Conservation (phyloP, 108 stramenopile genomes). For the Skeletonema grethae region DNA sequence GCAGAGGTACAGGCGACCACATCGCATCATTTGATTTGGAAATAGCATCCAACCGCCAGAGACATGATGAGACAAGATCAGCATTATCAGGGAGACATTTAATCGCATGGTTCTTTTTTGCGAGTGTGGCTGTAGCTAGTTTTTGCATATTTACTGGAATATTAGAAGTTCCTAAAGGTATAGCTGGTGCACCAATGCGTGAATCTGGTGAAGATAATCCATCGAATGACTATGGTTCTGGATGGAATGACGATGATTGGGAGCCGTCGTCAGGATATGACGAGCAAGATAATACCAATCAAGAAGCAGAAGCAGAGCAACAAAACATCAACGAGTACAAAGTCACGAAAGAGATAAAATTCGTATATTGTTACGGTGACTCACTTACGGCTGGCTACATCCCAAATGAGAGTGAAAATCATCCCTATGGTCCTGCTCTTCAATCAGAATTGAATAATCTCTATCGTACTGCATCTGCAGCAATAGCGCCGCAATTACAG, state of each 20-base stretch:
- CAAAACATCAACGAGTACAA: neutral
- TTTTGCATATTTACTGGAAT: neutral
- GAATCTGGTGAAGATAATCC: neutral
- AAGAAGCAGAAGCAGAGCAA: neutral
- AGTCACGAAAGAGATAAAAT: neutral
- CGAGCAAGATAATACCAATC: neutral
- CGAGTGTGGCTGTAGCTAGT: neutral
- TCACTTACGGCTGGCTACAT: slow-evolving; percentile 72
- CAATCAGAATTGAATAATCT: slow-evolving; percentile 39
- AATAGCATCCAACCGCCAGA: neutral
- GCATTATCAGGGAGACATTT: neutral
- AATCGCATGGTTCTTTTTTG: neutral
- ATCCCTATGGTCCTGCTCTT: slow-evolving; percentile 70
- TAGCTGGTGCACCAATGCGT: neutral
- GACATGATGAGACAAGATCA: neutral
- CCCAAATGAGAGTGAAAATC: slow-evolving; percentile 30
- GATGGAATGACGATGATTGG: neutral
- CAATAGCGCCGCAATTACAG: neutral
- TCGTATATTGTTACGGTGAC: slow-evolving; percentile 75
- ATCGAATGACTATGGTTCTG: neutral
- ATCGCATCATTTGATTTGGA: neutral
- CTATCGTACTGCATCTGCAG: neutral
- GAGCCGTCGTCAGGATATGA: neutral
- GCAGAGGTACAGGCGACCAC: neutral
- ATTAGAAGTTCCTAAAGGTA: neutral